Evolutionary conservation across 805 yeast species (phyloP).

Genomic region (Candida dajiaensis): DNA sequence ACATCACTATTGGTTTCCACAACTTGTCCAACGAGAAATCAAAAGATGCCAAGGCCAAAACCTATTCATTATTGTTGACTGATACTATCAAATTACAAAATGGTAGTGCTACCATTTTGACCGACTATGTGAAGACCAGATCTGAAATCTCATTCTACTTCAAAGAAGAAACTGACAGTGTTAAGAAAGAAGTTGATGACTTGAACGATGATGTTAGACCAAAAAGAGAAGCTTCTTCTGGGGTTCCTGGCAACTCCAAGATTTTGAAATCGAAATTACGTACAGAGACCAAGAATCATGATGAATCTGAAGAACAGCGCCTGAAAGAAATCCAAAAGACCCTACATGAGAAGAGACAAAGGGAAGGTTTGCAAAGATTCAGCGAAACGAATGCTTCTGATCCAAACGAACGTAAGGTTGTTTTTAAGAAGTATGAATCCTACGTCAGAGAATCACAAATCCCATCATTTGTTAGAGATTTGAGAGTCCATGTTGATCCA

Average conservation of each 20-base stretch:
- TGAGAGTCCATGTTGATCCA: slow-evolving; percentile 81
- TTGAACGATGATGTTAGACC: slow-evolving; percentile 31
- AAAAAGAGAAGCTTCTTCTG: slow-evolving; percentile 24
- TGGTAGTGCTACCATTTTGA: slow-evolving; percentile 57
- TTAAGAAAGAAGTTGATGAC: slow-evolving; percentile 33
- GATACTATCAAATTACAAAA: slow-evolving; percentile 71
- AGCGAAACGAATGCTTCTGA: slow-evolving; percentile 73
- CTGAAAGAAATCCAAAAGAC: slow-evolving; percentile 79
- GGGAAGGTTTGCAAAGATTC: slow-evolving; percentile 79
- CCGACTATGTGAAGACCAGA: slow-evolving; percentile 66
- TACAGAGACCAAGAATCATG: slow-evolving; percentile 65
- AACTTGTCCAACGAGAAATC: slow-evolving; percentile 45
- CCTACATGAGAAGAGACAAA: slow-evolving; percentile 78
- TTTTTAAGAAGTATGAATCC: slow-evolving; percentile 91
- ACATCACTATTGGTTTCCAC: slow-evolving; percentile 72
- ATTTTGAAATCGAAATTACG: slow-evolving; percentile 75
- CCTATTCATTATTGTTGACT: slow-evolving; percentile 66
- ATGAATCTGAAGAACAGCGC: slow-evolving; percentile 72
- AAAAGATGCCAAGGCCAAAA: slow-evolving; percentile 44
- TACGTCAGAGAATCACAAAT: slow-evolving; percentile 91
- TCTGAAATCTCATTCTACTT: slow-evolving; percentile 80
- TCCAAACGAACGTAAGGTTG: slow-evolving; percentile 52
- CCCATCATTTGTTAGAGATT: slow-evolving; percentile 75
- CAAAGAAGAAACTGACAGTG: slow-evolving; percentile 53
- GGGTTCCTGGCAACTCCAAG: slow-evolving; percentile 42